phyloP scores from a whole-genome alignment of 192 early-diverging fungal species.

The Coemansia sp. region DNA sequence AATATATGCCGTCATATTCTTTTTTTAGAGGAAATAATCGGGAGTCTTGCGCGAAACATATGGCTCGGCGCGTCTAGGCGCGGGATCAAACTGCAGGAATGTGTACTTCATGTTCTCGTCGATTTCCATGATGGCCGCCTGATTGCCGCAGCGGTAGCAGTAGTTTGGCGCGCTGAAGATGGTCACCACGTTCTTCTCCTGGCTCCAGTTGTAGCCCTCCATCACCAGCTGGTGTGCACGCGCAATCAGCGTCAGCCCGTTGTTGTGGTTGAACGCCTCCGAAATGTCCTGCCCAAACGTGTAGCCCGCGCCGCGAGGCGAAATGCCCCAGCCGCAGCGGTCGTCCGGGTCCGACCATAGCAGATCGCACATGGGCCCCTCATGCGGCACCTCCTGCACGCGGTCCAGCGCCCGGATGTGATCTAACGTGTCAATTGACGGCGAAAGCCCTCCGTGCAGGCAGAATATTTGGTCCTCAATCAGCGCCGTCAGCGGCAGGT shows the following conservation, averaged over 20 bases:
- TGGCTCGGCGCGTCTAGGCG: slow-evolving; percentile 95
- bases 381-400: slow-evolving; percentile 87
- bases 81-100: slow-evolving; percentile 98
- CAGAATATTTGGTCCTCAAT: slow-evolving; percentile 98
- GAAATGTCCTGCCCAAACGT: slow-evolving; percentile 89
- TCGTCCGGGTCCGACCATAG: slow-evolving; percentile 89
- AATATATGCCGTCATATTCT: neutral
- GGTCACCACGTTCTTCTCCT: slow-evolving; percentile 97
- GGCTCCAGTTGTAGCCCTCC: slow-evolving; percentile 99
- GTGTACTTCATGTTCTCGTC: slow-evolving; percentile 99
- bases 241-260: slow-evolving; percentile 94
- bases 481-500: slow-evolving; percentile 90
- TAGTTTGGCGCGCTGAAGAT: slow-evolving; percentile 99
- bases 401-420: slow-evolving; percentile 94
- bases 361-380: slow-evolving; percentile 85
- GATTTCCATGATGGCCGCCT: slow-evolving; percentile 99
- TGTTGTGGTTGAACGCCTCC: slow-evolving; percentile 89
- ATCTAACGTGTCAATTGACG: slow-evolving; percentile 93
- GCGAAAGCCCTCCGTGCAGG: slow-evolving; percentile 96
- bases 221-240: slow-evolving; percentile 91
- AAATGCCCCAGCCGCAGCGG: slow-evolving; percentile 84
- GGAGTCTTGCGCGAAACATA: slow-evolving; percentile 97
- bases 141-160: slow-evolving; percentile 99
- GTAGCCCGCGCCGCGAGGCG: slow-evolving; percentile 82
- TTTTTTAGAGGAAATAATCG: slow-evolving; percentile 91